These are phyloP conservation scores for Trichosporon sp. DNA, from an alignment of 1,284 basidiomycete species.

Conservation along the genomic window DNA sequence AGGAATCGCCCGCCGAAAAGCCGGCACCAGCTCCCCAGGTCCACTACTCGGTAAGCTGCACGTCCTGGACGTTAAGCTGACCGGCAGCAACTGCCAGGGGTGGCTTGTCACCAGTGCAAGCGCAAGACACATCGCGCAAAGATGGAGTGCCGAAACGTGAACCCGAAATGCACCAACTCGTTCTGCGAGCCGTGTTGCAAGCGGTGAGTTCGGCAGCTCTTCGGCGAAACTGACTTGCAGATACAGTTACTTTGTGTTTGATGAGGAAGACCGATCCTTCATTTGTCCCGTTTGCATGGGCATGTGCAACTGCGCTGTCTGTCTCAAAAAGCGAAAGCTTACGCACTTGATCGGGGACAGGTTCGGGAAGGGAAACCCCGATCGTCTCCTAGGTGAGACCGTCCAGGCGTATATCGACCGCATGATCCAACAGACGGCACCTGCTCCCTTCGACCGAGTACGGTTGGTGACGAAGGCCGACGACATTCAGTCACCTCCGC, in stretches of 20 bases:
- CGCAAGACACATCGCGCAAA: conserved; percentile 46
- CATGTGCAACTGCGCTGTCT: conserved; percentile 49
- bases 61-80: neutral
- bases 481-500: conserved; percentile 40
- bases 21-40: conserved; percentile 15
- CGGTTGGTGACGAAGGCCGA: conserved; percentile 41
- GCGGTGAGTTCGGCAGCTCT: conserved; percentile 36
- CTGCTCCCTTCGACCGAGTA: conserved; percentile 43
- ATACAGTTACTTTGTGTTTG: conserved; percentile 52
- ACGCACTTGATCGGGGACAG: conserved; percentile 37
- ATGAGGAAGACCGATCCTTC: conserved; percentile 47
- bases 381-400: conserved; percentile 29
- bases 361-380: conserved; percentile 11
- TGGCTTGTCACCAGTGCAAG: conserved; percentile 53
- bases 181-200: conserved; percentile 52
- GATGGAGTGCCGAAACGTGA: conserved; percentile 51
- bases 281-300: conserved; percentile 52
- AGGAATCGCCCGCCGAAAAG: neutral
- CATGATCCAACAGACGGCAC: conserved; percentile 19
- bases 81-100: conserved; percentile 35
- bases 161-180: conserved; percentile 39
- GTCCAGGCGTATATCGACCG: conserved; percentile 41
- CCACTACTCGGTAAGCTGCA: conserved; percentile 36
- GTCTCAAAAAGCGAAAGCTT: conserved; percentile 45
- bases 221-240: conserved; percentile 29